Evolutionary conservation across 1,284 basidiomycete species (phyloP).

Genomic region (Fomitiporia mediterranea): DNA sequence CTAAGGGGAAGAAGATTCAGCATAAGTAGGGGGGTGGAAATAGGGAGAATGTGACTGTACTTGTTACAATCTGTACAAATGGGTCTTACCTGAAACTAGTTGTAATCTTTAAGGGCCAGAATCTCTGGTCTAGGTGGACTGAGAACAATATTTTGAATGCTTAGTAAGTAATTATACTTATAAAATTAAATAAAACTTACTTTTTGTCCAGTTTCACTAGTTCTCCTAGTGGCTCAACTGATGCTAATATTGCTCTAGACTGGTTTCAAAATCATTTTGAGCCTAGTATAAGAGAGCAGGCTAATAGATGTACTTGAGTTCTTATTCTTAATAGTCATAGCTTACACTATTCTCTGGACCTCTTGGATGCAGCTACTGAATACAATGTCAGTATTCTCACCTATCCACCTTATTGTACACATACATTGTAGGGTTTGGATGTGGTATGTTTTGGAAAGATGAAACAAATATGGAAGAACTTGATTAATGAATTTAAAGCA

Average conservation of each 20-base stretch:
- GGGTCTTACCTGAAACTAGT: background rate
- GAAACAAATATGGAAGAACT: constrained; percentile 23
- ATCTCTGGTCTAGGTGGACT: constrained; percentile 29
- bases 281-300: constrained; percentile 31
- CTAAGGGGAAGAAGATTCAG: constrained; percentile 26
- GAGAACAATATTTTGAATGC: constrained; percentile 27
- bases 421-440: constrained; percentile 35
- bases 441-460: constrained; percentile 34
- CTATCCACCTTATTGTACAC: constrained; percentile 27
- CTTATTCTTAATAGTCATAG: constrained; percentile 38
- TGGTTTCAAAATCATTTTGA: constrained; percentile 38
- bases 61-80: background rate
- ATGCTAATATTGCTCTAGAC: constrained; percentile 25
- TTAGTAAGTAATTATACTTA: constrained; percentile 23
- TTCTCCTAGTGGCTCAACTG: constrained; percentile 24
- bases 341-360: constrained; percentile 33
- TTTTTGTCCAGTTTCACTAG: constrained; percentile 2
- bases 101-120: constrained; percentile 20
- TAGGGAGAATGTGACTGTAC: constrained; percentile 32
- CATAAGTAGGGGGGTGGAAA: constrained; percentile 27
- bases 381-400: constrained; percentile 34
- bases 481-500: constrained; percentile 23
- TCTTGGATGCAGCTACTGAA: constrained; percentile 30
- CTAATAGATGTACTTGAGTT: constrained; percentile 26
- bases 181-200: background rate